Percentiles rank a stretch among this genome's conserved stretches.
These are phyloP conservation scores for Pestalotiopsis fici DNA, from an alignment of 2,329 filamentous ascomycete genomes.

Conservation along the genomic window DNA sequence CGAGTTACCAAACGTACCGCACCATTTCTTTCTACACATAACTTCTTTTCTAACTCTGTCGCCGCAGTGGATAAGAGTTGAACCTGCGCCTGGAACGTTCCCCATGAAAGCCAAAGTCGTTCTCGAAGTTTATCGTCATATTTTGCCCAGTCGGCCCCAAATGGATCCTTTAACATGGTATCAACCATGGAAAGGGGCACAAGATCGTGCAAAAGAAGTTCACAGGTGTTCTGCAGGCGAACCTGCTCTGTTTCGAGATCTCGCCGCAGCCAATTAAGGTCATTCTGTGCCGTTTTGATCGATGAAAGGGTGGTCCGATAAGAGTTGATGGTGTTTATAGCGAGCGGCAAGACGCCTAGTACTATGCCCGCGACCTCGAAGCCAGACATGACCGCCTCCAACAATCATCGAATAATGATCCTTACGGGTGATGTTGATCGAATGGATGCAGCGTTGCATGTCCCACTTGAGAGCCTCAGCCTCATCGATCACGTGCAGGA, in stretches of 20 bases:
- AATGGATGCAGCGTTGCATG: no score
- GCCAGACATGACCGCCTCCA: background rate
- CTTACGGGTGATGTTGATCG: no score
- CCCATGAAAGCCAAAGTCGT: background rate
- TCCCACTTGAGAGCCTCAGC: no score
- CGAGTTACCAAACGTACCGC: background rate
- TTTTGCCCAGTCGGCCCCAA: background rate
- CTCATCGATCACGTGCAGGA: background rate
- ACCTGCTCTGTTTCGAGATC: background rate
- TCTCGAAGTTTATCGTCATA: background rate
- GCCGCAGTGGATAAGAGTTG: background rate
- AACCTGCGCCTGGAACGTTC: background rate
- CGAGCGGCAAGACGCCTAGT: background rate
- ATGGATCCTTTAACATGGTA: background rate
- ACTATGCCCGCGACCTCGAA: background rate
- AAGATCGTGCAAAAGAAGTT: background rate
- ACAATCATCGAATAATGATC: no score
- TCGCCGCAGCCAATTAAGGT: background rate
- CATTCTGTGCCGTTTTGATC: background rate
- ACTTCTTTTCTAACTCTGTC: background rate
- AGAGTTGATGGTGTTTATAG: background rate
- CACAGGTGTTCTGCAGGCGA: background rate
- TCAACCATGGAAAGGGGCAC: background rate
- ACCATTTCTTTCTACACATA: background rate
- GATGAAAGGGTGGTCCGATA: background rate